phyloP scores from a whole-genome alignment of 768 basidiomycete species.

The Tremella yokohamensis region DNA sequence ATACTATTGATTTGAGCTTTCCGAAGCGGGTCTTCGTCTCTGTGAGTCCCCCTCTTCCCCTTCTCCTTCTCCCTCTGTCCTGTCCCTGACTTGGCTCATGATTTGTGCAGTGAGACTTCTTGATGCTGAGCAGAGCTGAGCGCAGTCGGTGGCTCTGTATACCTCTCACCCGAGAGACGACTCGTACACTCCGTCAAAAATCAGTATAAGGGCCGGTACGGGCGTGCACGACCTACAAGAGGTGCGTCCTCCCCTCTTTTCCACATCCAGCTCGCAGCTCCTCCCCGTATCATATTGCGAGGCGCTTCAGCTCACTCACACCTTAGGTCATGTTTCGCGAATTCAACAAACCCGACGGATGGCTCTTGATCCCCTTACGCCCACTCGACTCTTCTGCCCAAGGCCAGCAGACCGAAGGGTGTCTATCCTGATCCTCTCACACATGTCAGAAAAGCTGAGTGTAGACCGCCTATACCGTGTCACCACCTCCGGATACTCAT shows the following conservation, averaged over 20 bases:
- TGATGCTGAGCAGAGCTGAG: background rate
- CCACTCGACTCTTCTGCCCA: conserved; percentile 56
- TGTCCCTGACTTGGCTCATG: background rate
- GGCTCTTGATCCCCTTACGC: conserved; percentile 60
- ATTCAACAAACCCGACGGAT: conserved; percentile 87
- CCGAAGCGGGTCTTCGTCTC: conserved; percentile 83
- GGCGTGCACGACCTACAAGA: conserved; percentile 89
- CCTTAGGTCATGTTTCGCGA: conserved; percentile 59
- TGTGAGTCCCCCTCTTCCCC: conserved; percentile 54
- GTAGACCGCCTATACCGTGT: conserved; percentile 78
- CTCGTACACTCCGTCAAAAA: conserved; percentile 90
- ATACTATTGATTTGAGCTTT: conserved; percentile 91
- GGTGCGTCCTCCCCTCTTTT: conserved; percentile 56
- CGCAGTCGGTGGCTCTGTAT: conserved; percentile 39
- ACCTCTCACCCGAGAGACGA: conserved; percentile 65
- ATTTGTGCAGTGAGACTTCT: background rate
- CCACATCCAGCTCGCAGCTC: no score
- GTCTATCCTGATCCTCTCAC: conserved; percentile 45
- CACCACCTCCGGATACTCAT: conserved; percentile 88
- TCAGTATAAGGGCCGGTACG: conserved; percentile 88
- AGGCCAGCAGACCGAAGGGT: conserved; percentile 76
- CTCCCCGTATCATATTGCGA: background rate
- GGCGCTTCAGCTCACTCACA: background rate
- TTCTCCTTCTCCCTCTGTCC: background rate
- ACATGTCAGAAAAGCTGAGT: background rate